Conservation (phyloP, 768 basidiomycete genomes). For the Psilocybe azurescens region DNA sequence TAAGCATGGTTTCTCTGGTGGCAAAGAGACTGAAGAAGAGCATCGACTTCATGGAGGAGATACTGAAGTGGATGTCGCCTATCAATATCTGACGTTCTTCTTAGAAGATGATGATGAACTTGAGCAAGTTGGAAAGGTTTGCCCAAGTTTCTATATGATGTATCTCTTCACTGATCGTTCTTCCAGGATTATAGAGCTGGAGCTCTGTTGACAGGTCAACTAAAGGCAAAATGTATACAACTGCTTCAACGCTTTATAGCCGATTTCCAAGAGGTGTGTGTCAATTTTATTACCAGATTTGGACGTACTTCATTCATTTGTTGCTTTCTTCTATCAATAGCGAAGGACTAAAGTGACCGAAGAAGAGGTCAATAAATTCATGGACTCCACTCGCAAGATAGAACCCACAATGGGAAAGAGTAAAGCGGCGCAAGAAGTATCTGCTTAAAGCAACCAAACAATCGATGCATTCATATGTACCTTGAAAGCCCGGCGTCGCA, state of each 20-base stretch:
- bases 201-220: conserved; percentile 83
- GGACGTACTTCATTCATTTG: neutral
- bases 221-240: conserved; percentile 89
- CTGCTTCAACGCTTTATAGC: conserved; percentile 82
- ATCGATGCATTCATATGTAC: neutral
- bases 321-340: conserved; percentile 43
- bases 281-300: neutral
- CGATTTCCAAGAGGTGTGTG: conserved; percentile 76
- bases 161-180: neutral
- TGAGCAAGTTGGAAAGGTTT: conserved; percentile 73
- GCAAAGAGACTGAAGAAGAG: conserved; percentile 94
- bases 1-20: conserved; percentile 95
- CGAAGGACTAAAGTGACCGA: conserved; percentile 83
- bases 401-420: conserved; percentile 55
- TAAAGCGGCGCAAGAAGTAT: conserved; percentile 18
- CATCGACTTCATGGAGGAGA: conserved; percentile 88
- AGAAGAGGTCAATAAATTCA: conserved; percentile 73
- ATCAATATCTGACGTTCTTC: conserved; percentile 95
- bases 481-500: too few species aligned
- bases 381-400: conserved; percentile 83
- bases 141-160: conserved; percentile 21
- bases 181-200: conserved; percentile 91
- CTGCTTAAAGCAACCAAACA: neutral
- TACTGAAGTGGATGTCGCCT: conserved; percentile 94
- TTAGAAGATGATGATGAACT: conserved; percentile 94